A percentile compares a stretch with the other conserved stretches of the same genome.
phyloP scores from a whole-genome alignment of 495 filamentous ascomycete genomes.

The Hapsidospora chrysogenum region DNA sequence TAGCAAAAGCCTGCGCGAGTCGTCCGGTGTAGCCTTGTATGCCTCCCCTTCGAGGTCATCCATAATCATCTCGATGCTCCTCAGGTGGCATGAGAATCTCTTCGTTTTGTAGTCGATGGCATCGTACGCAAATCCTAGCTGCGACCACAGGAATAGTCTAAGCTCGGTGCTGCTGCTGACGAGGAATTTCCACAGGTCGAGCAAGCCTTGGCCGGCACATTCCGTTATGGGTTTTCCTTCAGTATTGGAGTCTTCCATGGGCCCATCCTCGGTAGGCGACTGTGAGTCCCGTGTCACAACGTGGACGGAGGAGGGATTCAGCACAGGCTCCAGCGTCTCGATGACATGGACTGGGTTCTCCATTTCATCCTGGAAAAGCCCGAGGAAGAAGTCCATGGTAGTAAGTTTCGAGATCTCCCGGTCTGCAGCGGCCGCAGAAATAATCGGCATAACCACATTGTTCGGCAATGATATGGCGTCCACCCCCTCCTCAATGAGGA shows the following conservation, averaged over 20 bases:
- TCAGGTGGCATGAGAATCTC: constrained; percentile 68
- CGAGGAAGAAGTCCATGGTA: constrained; percentile 90
- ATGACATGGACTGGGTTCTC: constrained; percentile 68
- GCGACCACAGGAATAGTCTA: constrained; percentile 71
- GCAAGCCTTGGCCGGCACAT: constrained; percentile 29
- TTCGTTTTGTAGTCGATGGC: constrained; percentile 70
- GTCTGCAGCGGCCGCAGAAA: constrained; percentile 65
- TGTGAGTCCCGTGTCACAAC: constrained; percentile 9
- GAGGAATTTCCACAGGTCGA: constrained; percentile 72
- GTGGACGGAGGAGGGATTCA: constrained; percentile 52
- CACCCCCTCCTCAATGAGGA: constrained; percentile 18
- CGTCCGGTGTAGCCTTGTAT: constrained; percentile 40
- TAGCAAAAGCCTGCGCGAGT: constrained; percentile 48
- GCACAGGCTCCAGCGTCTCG: constrained; percentile 79
- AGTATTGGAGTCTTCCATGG: constrained; percentile 8
- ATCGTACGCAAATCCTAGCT: constrained; percentile 73
- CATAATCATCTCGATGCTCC: constrained; percentile 68
- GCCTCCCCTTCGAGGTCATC: constrained; percentile 47
- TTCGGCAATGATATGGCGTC: constrained; percentile 55
- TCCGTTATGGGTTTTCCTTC: constrained; percentile 17
- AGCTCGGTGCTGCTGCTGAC: constrained; percentile 63
- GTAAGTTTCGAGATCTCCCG: constrained; percentile 82
- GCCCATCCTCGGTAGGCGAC: not conserved
- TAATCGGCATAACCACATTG: constrained; percentile 75
- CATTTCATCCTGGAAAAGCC: constrained; percentile 51